phyloP scores from a whole-genome alignment of 257 asterid species.

The Salvia splendens region DNA sequence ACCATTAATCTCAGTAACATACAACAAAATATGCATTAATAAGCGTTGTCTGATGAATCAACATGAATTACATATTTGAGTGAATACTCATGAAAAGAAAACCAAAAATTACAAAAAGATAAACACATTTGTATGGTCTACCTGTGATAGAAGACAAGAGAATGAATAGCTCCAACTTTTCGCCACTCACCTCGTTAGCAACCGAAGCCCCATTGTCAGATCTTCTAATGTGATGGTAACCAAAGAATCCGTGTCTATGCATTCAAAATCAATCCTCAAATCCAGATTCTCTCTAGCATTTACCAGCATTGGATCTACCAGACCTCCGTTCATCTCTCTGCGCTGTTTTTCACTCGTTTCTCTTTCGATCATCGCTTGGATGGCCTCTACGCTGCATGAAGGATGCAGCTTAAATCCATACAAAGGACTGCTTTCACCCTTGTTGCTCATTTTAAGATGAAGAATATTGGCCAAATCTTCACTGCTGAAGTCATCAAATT shows the following conservation, averaged over 20 bases:
- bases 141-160: slow-evolving; percentile 17
- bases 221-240: slow-evolving; percentile 72
- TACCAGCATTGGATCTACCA: slow-evolving; percentile 71
- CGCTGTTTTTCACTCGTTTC: slow-evolving; percentile 70
- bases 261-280: slow-evolving; percentile 69
- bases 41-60: not conserved
- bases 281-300: slow-evolving; percentile 86
- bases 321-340: slow-evolving; percentile 91
- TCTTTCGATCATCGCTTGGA: slow-evolving; percentile 57
- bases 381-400: slow-evolving; percentile 57
- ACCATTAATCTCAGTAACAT: not conserved
- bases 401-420: slow-evolving; percentile 83
- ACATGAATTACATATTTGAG: slow-evolving; percentile 17
- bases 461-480: slow-evolving; percentile 77
- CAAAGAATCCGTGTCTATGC: slow-evolving; percentile 61
- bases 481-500: slow-evolving; percentile 69
- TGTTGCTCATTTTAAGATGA: slow-evolving; percentile 65
- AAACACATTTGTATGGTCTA: not conserved
- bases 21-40: slow-evolving; percentile 12
- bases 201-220: slow-evolving; percentile 63
- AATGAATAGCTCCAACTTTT: slow-evolving; percentile 16
- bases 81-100: not conserved
- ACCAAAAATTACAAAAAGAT: not conserved
- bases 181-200: slow-evolving; percentile 50
- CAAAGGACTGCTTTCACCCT: slow-evolving; percentile 48